Base-by-base conservation (phyloP, 331 rosid species). In the Arachis monticola region DNA sequence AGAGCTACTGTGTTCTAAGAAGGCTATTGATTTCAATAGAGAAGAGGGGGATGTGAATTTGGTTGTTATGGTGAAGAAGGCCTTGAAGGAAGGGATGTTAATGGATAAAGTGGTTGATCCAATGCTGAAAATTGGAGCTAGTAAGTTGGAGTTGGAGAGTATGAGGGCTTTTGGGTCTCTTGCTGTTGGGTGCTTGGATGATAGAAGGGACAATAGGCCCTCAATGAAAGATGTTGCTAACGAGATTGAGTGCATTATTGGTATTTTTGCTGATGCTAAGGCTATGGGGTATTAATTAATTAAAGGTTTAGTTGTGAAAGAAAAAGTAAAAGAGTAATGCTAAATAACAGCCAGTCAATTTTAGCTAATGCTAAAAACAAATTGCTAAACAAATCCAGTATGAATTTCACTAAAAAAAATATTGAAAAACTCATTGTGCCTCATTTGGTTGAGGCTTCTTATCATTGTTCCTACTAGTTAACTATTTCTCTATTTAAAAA, bases 21-120 rank as follows among this genome's bases (percentile, higher is more conserved):
- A 83, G 72, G 87, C 79, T 9, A 60, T 83, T 65, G 90, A 86
- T 69, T 86, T 86, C 35, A 84, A 64, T 6, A 81, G 87, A 38
- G 79, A 83, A 31, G 84, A 86, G 75, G 87, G 83, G 5, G 87
- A 83, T 79, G 84, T 83, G 77, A 81, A 86, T 45, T 86, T 83
- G 83, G 90, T 44, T 41, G 87, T 86, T 56, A 9, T 78, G 22
- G 45, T 72, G 2, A 86, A 83, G 35, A 86, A 73, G 68, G 75
- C 27, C n/a, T 13, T 81, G 72, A 83, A 60, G 56, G 82, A 78
- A 65, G 87, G 64, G 67, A 78, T 67, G 70, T 69, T 83, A 1
- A 81, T 83, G 82, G 81, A 83, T 35, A 79, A 10, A 0, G 27
- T 81, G 17, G 87, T 81, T 31, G 87, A 79, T 69, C 84, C 82